phyloP scores from a whole-genome alignment of 225 moss, liverwort and hornwort species.

The Marchantia paleacea region DNA sequence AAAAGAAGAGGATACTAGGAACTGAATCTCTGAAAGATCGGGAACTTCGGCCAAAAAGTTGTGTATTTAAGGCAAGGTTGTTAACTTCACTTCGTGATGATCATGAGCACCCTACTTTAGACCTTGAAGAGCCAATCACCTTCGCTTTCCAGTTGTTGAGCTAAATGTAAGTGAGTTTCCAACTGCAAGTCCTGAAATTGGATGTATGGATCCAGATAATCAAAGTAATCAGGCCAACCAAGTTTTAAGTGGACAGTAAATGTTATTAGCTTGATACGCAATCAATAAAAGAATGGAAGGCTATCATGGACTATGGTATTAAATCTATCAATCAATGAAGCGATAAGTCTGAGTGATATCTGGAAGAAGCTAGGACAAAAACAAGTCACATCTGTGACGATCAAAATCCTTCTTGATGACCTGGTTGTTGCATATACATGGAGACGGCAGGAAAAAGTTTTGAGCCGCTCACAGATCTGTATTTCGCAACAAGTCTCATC shows the following conservation, averaged over 20 bases:
- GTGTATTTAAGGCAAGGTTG: neutral
- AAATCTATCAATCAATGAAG: no score
- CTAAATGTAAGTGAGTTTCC: conserved; percentile 74
- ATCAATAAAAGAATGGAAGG: no score
- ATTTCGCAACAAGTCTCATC: conserved; percentile 74
- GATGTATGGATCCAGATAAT: neutral
- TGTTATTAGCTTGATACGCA: no score
- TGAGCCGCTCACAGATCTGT: conserved; percentile 52
- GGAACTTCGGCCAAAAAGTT: no score
- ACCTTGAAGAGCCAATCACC: conserved; percentile 32
- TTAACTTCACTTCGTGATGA: neutral
- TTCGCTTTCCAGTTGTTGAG: conserved; percentile 79
- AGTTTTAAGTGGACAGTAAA: no score
- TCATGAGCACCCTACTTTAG: neutral
- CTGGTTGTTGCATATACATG: no score
- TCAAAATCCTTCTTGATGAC: neutral
- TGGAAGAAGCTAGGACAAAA: neutral
- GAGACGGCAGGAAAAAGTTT: neutral
- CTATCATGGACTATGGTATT: no score
- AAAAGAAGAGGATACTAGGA: neutral
- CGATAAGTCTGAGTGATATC: no score
- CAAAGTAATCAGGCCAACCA: no score
- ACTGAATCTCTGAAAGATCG: neutral
- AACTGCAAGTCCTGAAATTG: conserved; percentile 55
- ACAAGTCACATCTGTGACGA: neutral